A percentile compares a stretch with the other conserved stretches of the same genome.
phyloP scores from a whole-genome alignment of 2,329 filamentous ascomycete genomes.

The Teratosphaeria zuluensis region DNA sequence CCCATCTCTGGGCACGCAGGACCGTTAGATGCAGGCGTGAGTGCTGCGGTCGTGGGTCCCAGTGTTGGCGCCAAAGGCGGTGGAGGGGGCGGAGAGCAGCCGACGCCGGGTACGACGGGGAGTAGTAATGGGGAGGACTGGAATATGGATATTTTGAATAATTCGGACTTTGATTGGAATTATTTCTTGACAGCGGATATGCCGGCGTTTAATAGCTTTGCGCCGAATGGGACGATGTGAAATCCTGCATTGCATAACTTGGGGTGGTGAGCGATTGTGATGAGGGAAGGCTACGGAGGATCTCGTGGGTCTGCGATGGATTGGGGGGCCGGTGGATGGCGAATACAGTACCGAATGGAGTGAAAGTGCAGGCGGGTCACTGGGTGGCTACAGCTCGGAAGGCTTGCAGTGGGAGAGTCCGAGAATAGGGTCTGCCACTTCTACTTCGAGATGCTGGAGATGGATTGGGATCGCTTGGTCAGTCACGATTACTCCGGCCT shows the following conservation, averaged over 20 bases:
- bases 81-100: not conserved
- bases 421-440: no score
- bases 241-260: not conserved
- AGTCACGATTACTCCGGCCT: no score
- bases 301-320: no score
- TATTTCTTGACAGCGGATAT: slow-evolving; percentile 24
- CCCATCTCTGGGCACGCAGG: not conserved
- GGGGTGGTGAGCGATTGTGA: not conserved
- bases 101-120: slow-evolving; percentile 11
- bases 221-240: slow-evolving; percentile 25
- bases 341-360: no score
- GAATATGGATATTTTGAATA: slow-evolving; percentile 23
- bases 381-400: no score
- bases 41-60: not conserved
- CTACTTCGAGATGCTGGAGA: no score
- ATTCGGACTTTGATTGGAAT: slow-evolving; percentile 25
- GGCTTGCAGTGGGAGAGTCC: no score
- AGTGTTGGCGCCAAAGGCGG: not conserved
- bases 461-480: no score
- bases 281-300: no score
- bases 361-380: no score
- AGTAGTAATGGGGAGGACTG: slow-evolving; percentile 21
- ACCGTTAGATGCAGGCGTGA: not conserved
- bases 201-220: slow-evolving; percentile 22
- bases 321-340: no score